Base-by-base conservation (phyloP, 192 early-diverging fungal species). In the Coemansia sp. region DNA sequence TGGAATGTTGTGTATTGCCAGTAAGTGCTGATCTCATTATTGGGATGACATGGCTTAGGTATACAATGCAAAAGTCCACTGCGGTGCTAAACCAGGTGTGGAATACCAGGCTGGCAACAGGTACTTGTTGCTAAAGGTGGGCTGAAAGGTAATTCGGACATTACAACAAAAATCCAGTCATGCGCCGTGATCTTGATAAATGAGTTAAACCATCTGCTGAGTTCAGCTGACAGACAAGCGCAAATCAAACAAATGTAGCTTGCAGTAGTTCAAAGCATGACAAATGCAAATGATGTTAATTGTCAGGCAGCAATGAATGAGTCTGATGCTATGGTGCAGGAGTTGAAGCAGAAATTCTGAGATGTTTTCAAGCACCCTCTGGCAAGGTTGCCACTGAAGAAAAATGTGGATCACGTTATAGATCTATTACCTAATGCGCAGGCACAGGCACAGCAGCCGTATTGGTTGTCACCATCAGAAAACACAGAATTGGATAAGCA, bases 401-500 rank as follows among this genome's bases (percentile, higher is more conserved):
- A 52, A 0, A 23, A 17, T 23, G 51, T 64, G 6, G 62, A 64
- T 39, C 52, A 64, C 39, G 51, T n/a, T 4, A 64, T 64, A 21
- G 5, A 64, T 2, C 17, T 64, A 11, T 7, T 54, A 23, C 51
- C 30, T 20, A 32, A 23, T 27, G 27, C 27, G 0, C 52, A 7
- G 0, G 30, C 62, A 3, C 24, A 54, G 1, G 51, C 52, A 14
- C 51, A 64, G 31, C 51, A 57, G 9, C 29, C 56, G 10, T 57
- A 57, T 20, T 29, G 9, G 6, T 20, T 57, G 29, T 57, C 29
- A n/a, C 56, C 29, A 30, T 6, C 9, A 14, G 10, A 57, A 3
- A 32, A 17, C 9, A 29, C 4, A 1, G 56, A 57, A 25, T 11
- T 57, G 5, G 56, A 57, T 6, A 57, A 19, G 17, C 56, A 57